These are phyloP conservation scores for Polyporus arcularius DNA, from an alignment of 768 basidiomycete genomes.

Conservation along the genomic window DNA sequence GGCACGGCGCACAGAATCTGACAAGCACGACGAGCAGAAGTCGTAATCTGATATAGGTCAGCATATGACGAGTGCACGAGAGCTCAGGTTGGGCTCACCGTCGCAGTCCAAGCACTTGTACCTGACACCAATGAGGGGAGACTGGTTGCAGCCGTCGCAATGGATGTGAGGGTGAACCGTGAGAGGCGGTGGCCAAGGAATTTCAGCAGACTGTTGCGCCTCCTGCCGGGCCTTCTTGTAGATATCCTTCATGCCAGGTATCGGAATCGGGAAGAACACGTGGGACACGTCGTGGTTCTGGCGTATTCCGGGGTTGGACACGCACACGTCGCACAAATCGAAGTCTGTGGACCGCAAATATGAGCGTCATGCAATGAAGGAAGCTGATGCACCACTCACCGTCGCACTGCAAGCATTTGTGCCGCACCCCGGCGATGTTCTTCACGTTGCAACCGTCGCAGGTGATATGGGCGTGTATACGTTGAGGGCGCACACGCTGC, in stretches of 20 bases:
- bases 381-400: conserved; percentile 18
- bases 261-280: conserved; percentile 24
- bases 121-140: conserved; percentile 5
- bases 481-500: not conserved
- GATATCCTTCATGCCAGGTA: conserved; percentile 5
- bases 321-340: conserved; percentile 24
- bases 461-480: conserved; percentile 49
- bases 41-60: conserved; percentile 21
- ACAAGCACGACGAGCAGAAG: conserved; percentile 23
- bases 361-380: not conserved
- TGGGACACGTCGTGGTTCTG: conserved; percentile 19
- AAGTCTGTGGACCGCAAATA: conserved; percentile 12
- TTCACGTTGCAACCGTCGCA: conserved; percentile 63
- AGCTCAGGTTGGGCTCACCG: conserved; percentile 18
- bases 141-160: conserved; percentile 6
- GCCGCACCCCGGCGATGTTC: conserved; percentile 61
- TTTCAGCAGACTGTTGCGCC: not conserved
- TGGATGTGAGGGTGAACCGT: not conserved
- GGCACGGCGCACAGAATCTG: conserved; percentile 6
- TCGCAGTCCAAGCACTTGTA: conserved; percentile 65
- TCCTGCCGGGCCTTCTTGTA: conserved; percentile 15
- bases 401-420: conserved; percentile 78
- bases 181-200: not conserved
- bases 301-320: conserved; percentile 8
- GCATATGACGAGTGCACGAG: not conserved